Base-by-base conservation (phyloP, 306 rosid genomes). In the Vigna angularis region DNA sequence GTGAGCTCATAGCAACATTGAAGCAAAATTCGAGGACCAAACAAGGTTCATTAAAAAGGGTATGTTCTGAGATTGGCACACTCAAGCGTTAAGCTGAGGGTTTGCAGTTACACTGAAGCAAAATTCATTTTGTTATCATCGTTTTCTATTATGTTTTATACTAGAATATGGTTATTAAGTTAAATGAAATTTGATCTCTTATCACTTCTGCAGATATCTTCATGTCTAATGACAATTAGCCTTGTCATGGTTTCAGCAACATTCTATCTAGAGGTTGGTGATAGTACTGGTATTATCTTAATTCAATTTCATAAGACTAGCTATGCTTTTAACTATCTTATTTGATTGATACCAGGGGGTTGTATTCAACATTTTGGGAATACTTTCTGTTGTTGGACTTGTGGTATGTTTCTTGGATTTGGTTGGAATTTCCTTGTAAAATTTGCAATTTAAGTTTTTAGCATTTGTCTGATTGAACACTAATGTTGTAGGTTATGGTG, bases 211-310 rank as follows among this genome's bases (percentile, higher is more conserved):
- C 87, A 93, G 98, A 45, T 88, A 58, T 93, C 98, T 55, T 81
- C 96, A 7, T 76, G 85, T 81, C 70, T 89, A 74, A 89, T 89
- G 98, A 85, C 96, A 65, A 24, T 87, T 72, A 93, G 98, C 80
- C 92, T 93, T 58, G n/a, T 89, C 52, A 48, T 89, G 56, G 92
- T 91, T 78, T 75, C 96, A 34, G 2, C 86, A 28, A 91, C 93
- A 42, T 93, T 93, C 83, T 89, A 70, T 80, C 71, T 88, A 28
- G 87, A 93, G 96, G 98, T 93, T 30, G 55, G 81, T 75, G 28
- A 55, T 61, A 45, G 76, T 70, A 65, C 15, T 52, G 66, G 36
- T 73, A 36, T 49, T 16, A 61, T 80, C 72, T 72, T 76, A 68
- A 73, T 83, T 75, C 42, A 56, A 11, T 64, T 50, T 77, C 12